These are phyloP conservation scores for Ophiocytium majus DNA, from an alignment of 352 stramenopile species.

Conservation along the genomic window DNA sequence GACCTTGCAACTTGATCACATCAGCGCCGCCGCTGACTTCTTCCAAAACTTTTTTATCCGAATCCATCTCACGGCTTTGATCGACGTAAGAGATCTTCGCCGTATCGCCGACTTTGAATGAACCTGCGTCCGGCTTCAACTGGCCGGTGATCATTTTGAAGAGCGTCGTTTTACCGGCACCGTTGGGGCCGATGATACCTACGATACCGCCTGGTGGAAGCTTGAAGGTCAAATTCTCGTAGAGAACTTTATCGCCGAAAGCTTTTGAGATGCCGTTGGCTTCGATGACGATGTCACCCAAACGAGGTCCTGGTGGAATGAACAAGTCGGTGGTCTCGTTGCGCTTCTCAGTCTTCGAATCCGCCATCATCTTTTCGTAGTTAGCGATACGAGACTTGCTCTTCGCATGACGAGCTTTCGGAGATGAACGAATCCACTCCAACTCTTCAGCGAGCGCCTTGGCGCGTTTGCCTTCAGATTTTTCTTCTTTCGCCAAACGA, in stretches of 20 bases:
- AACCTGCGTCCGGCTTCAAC: conserved; percentile 56
- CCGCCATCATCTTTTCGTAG: too few species aligned
- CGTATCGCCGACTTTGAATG: conserved; percentile 67
- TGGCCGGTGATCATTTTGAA: conserved; percentile 66
- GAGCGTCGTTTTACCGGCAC: conserved; percentile 67
- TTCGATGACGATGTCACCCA: too few species aligned
- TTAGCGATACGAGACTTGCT: conserved; percentile 73
- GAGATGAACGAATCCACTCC: conserved; percentile 61
- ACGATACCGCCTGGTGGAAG: conserved; percentile 65
- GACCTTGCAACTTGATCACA: too few species aligned
- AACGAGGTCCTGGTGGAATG: too few species aligned
- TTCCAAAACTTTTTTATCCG: too few species aligned
- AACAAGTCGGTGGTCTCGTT: too few species aligned
- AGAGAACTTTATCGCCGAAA: too few species aligned
- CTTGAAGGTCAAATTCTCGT: not conserved
- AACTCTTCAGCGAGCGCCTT: not conserved
- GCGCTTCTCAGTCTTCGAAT: too few species aligned
- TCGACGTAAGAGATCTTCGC: too few species aligned
- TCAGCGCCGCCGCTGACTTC: too few species aligned
- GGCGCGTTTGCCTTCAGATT: conserved; percentile 75
- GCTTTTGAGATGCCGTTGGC: too few species aligned
- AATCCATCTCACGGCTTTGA: too few species aligned
- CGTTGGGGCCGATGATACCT: conserved; percentile 86
- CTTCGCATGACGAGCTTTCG: conserved; percentile 86
- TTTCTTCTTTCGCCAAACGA: conserved; percentile 87